These are phyloP conservation scores for Agrostemma githago DNA, from an alignment of 148 eudicot species.

Conservation along the genomic window DNA sequence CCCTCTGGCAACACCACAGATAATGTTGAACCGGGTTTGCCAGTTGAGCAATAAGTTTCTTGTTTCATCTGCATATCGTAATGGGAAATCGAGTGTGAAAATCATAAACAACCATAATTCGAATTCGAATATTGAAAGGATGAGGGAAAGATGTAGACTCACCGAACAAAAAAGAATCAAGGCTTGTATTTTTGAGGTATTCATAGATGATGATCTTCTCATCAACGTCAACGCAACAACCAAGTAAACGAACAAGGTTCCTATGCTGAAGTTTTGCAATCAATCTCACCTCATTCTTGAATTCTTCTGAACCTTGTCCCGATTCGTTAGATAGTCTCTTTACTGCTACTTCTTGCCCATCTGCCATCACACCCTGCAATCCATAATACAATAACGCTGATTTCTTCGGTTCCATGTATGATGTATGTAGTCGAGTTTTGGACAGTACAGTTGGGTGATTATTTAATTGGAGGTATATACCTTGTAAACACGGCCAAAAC, in stretches of 20 bases:
- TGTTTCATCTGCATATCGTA: constrained; percentile 34
- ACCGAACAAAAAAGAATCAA: constrained; percentile 57
- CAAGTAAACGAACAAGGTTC: constrained; percentile 74
- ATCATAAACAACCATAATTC: neutral
- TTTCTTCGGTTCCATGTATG: too few species aligned
- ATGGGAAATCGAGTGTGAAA: neutral
- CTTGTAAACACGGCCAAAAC: constrained; percentile 41
- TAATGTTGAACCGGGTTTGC: constrained; percentile 59
- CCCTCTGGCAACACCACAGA: constrained; percentile 64
- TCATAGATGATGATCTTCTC: constrained; percentile 78
- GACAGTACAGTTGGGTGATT: neutral
- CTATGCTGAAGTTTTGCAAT: constrained; percentile 86
- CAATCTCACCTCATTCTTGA: constrained; percentile 61
- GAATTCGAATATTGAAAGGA: too few species aligned
- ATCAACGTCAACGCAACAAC: constrained; percentile 63
- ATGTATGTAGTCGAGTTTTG: too few species aligned
- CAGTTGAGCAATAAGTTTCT: constrained; percentile 42
- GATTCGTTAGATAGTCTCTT: constrained; percentile 67
- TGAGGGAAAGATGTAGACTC: constrained; percentile 10
- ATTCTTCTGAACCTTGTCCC: constrained; percentile 70
- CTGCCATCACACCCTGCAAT: constrained; percentile 46
- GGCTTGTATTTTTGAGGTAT: constrained; percentile 62
- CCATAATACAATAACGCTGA: neutral
- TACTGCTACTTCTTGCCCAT: constrained; percentile 62
- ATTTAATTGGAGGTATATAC: constrained; percentile 11